Percentiles rank a stretch among this genome's conserved stretches.
Evolutionary conservation across 2,329 filamentous ascomycete species (phyloP).

Genomic region (Podosphaera aphanis): DNA sequence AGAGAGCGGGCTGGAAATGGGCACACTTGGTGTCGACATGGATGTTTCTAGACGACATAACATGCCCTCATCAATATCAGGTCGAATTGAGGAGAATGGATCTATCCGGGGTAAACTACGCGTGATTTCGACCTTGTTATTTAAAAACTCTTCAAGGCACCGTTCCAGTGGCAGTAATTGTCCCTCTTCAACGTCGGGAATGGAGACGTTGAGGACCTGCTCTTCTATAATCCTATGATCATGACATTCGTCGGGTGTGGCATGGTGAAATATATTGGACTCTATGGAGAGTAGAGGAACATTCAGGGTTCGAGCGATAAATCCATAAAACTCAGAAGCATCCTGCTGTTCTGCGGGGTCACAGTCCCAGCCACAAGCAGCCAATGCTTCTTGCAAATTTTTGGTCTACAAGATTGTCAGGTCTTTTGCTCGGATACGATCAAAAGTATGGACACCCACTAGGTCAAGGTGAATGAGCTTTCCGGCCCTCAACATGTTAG

Average conservation of each 20-base stretch:
- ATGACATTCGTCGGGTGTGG: slow-evolving; percentile 57
- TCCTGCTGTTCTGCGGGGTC: slow-evolving; percentile 65
- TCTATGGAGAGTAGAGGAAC: slow-evolving; percentile 73
- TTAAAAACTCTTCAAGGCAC: slow-evolving; percentile 86
- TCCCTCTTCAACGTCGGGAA: slow-evolving; percentile 47
- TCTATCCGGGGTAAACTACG: slow-evolving; percentile 43
- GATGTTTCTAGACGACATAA: neutral
- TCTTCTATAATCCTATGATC: slow-evolving; percentile 94
- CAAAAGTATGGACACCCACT: slow-evolving; percentile 9
- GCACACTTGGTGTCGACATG: neutral
- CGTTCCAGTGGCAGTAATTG: slow-evolving; percentile 62
- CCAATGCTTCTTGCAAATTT: slow-evolving; percentile 58
- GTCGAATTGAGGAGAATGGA: slow-evolving; percentile 21
- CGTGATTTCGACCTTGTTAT: slow-evolving; percentile 61
- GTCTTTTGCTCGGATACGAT: neutral
- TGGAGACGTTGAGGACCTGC: slow-evolving; percentile 67
- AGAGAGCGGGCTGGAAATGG: neutral
- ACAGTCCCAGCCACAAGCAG: slow-evolving; percentile 81
- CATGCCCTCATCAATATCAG: slow-evolving; percentile 2
- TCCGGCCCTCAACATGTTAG: slow-evolving; percentile 71
- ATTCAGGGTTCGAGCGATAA: slow-evolving; percentile 76
- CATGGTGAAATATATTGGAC: slow-evolving; percentile 84
- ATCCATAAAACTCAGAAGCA: slow-evolving; percentile 83
- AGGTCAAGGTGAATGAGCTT: slow-evolving; percentile 69
- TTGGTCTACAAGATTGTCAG: slow-evolving; percentile 33